Conservation (phyloP, 371 early-diverging fungal genomes). For the Lichtheimia ornata region DNA sequence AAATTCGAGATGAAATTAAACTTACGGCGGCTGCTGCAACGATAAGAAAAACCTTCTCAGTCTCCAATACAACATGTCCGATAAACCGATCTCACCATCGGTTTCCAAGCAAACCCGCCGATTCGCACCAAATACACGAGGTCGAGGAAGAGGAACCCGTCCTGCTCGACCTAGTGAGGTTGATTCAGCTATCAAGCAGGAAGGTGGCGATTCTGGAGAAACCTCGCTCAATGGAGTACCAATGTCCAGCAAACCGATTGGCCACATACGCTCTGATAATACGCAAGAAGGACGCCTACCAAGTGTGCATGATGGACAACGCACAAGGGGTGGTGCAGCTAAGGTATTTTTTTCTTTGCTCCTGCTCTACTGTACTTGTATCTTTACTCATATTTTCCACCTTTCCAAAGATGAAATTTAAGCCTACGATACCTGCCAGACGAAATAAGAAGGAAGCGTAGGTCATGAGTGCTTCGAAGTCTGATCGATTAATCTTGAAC, state of each 20-base stretch:
- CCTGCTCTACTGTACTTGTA: background rate
- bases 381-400: background rate
- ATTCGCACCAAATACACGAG: slow-evolving; percentile 36
- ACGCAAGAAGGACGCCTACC: slow-evolving; percentile 37
- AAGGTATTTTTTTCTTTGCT: slow-evolving; percentile 33
- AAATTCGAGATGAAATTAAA: no score
- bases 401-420: slow-evolving; percentile 57
- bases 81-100: slow-evolving; percentile 23
- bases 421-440: slow-evolving; percentile 62
- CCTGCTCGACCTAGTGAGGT: background rate
- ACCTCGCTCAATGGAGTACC: slow-evolving; percentile 1
- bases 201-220: slow-evolving; percentile 7
- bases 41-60: no score
- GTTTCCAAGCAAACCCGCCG: slow-evolving; percentile 39
- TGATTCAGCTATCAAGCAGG: background rate
- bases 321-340: slow-evolving; percentile 48
- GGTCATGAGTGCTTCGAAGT: slow-evolving; percentile 6
- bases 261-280: slow-evolving; percentile 39
- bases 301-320: slow-evolving; percentile 47
- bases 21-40: no score
- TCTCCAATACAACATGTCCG: background rate
- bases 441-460: slow-evolving; percentile 68
- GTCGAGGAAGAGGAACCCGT: slow-evolving; percentile 15
- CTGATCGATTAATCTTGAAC: slow-evolving; percentile 8
- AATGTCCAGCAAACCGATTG: slow-evolving; percentile 22